Conservation (phyloP, 768 basidiomycete species). For the Boletus huronensis region DNA sequence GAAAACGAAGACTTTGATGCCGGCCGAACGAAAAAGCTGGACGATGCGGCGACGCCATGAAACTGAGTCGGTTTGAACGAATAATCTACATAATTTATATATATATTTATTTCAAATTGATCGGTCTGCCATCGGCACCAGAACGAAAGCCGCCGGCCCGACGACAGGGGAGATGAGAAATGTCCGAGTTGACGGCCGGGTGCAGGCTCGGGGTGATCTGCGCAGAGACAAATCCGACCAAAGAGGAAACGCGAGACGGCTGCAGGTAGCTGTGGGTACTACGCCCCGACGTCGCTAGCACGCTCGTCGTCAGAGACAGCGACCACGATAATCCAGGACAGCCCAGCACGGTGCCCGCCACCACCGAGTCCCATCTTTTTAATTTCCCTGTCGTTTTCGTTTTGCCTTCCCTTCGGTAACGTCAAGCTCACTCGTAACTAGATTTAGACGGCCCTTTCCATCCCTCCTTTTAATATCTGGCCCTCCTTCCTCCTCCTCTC, state of each 20-base stretch:
- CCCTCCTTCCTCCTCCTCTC: conserved; percentile 3
- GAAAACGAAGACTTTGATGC: neutral
- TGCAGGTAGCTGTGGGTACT: neutral
- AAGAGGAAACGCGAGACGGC: conserved; percentile 8
- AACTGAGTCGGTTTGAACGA: neutral
- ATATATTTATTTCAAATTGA: too few relatives aligned
- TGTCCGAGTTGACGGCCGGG: conserved; percentile 25
- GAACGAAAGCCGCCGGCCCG: conserved; percentile 35
- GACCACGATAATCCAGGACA: neutral
- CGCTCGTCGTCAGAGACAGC: conserved; percentile 13
- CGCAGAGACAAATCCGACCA: conserved; percentile 21
- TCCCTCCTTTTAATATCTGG: conserved; percentile 26
- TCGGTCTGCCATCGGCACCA: conserved; percentile 31
- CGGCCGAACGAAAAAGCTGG: neutral
- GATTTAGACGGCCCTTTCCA: conserved; percentile 29
- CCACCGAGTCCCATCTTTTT: conserved; percentile 6
- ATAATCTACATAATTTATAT: too few relatives aligned
- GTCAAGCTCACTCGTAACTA: conserved; percentile 24
- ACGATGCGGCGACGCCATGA: conserved; percentile 3
- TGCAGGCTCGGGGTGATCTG: conserved; percentile 21
- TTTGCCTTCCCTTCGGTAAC: conserved; percentile 19
- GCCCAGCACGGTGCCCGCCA: neutral
- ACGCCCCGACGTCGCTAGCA: neutral
- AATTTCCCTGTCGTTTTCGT: conserved; percentile 18
- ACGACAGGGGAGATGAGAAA: conserved; percentile 19